Conservation (phyloP, 208 protist genomes). For the Leishmania mexicana region DNA sequence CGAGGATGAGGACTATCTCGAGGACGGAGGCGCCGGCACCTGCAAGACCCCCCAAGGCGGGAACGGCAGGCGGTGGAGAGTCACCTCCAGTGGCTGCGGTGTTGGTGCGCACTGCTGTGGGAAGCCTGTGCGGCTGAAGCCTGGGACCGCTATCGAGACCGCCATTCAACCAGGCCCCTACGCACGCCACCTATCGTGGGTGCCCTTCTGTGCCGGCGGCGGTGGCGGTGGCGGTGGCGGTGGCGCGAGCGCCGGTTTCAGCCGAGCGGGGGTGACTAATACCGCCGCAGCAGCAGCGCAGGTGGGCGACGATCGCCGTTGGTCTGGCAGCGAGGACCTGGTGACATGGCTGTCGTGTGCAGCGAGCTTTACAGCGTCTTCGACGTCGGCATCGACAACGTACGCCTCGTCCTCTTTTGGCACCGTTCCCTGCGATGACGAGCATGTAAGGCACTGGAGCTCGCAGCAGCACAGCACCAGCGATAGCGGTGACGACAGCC, state of each 20-base stretch:
- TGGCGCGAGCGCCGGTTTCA: neutral
- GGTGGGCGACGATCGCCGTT: neutral
- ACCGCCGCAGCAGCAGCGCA: neutral
- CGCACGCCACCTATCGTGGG: conserved; percentile 5
- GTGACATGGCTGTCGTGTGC: conserved; percentile 34
- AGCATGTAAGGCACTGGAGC: neutral
- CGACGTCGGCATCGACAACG: conserved; percentile 18
- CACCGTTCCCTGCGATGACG: conserved; percentile 2
- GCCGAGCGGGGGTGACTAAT: neutral
- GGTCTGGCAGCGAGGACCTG: conserved; percentile 3
- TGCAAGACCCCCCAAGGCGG: neutral
- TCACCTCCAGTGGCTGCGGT: neutral
- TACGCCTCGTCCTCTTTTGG: conserved; percentile 32
- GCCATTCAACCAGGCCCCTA: conserved; percentile 12
- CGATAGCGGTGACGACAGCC: neutral
- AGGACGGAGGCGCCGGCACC: neutral
- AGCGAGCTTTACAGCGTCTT: conserved; percentile 27
- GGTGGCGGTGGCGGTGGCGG: neutral
- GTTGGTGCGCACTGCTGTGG: neutral
- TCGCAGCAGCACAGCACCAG: neutral
- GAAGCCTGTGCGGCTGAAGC: conserved; percentile 8
- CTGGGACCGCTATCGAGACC: conserved; percentile 26
- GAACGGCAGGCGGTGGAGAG: neutral
- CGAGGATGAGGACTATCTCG: neutral
- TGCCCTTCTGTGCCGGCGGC: neutral